Percentiles rank a stretch among this genome's conserved stretches.
phyloP scores from a whole-genome alignment of 2,329 filamentous ascomycete species.

The Cyphellophora europaea region DNA sequence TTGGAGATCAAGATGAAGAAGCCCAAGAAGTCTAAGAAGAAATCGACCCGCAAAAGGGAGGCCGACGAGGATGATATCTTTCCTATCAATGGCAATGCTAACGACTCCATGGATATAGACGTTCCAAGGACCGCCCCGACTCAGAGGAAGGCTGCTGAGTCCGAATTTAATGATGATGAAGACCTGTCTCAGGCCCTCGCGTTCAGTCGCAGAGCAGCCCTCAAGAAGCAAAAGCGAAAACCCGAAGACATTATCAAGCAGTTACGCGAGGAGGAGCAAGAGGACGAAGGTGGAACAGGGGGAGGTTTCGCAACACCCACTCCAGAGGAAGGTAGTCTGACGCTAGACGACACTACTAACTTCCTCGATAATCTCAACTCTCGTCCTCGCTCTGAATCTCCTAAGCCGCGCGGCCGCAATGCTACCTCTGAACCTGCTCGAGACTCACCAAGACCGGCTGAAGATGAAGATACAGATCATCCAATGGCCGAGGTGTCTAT shows the following conservation, averaged over 20 bases:
- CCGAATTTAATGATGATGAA: conserved; percentile 78
- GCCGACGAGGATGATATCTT: conserved; percentile 50
- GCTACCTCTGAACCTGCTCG: conserved; percentile 6
- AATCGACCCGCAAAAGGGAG: conserved; percentile 61
- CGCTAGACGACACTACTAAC: conserved; percentile 94
- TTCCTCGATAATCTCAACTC: conserved; percentile 76
- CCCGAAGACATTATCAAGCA: conserved; percentile 82
- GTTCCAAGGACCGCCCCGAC: conserved; percentile 20
- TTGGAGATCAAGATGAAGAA: conserved; percentile 91
- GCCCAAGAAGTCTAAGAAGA: conserved; percentile 76
- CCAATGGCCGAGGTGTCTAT: conserved; percentile 45
- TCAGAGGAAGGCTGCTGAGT: conserved; percentile 56
- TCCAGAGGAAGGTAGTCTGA: conserved; percentile 54
- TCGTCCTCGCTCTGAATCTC: conserved; percentile 48
- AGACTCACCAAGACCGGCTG: background rate
- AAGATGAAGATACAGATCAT: conserved; percentile 41
- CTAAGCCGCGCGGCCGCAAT: conserved; percentile 8
- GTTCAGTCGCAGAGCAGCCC: conserved; percentile 66
- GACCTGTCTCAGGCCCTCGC: conserved; percentile 81
- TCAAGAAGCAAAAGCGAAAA: conserved; percentile 88
- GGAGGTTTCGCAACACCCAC: conserved; percentile 43
- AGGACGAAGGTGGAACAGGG: conserved; percentile 35
- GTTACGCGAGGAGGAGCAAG: conserved; percentile 54
- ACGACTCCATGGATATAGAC: conserved; percentile 69
- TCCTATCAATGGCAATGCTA: conserved; percentile 26